phyloP scores from a whole-genome alignment of 2,329 filamentous ascomycete genomes.

The Scortechinia acanthostroma region DNA sequence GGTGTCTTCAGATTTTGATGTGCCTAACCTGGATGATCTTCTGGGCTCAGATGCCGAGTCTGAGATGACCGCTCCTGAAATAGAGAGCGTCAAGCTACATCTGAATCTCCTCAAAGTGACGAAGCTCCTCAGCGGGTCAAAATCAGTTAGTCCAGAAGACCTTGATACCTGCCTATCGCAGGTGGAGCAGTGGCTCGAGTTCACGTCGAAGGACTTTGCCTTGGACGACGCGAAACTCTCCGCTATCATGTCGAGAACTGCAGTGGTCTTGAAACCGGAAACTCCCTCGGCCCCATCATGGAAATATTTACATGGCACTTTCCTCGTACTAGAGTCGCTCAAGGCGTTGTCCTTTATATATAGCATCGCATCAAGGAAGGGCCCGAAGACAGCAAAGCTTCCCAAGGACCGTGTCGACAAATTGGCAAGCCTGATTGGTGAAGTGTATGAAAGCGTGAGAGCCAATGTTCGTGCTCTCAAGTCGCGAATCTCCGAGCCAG shows the following conservation, averaged over 20 bases:
- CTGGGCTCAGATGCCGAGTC: background rate
- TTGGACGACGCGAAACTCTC: background rate
- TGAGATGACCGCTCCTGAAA: background rate
- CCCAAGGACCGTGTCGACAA: slow-evolving; percentile 20
- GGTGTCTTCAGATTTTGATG: slow-evolving; percentile 12
- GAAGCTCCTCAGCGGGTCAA: slow-evolving; percentile 20
- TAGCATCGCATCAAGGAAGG: slow-evolving; percentile 17
- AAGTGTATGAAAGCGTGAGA: slow-evolving; percentile 21
- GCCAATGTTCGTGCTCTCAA: slow-evolving; percentile 23
- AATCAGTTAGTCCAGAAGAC: slow-evolving; percentile 15
- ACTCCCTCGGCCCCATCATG: background rate
- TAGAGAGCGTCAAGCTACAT: slow-evolving; percentile 18
- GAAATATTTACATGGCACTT: background rate
- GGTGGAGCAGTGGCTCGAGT: background rate
- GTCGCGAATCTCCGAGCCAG: slow-evolving; percentile 22
- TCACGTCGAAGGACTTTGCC: background rate
- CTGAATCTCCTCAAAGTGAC: slow-evolving; percentile 19
- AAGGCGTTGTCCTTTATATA: slow-evolving; percentile 24
- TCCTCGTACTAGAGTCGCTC: slow-evolving; percentile 21
- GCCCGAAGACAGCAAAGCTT: slow-evolving; percentile 16
- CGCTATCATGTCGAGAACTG: background rate
- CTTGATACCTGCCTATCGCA: background rate
- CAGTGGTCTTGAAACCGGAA: background rate
- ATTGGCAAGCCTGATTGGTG: slow-evolving; percentile 12
- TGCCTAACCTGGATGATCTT: slow-evolving; percentile 12